Base-by-base conservation (phyloP, 2,329 filamentous ascomycete species). In the Arthrocladium fulminans region DNA sequence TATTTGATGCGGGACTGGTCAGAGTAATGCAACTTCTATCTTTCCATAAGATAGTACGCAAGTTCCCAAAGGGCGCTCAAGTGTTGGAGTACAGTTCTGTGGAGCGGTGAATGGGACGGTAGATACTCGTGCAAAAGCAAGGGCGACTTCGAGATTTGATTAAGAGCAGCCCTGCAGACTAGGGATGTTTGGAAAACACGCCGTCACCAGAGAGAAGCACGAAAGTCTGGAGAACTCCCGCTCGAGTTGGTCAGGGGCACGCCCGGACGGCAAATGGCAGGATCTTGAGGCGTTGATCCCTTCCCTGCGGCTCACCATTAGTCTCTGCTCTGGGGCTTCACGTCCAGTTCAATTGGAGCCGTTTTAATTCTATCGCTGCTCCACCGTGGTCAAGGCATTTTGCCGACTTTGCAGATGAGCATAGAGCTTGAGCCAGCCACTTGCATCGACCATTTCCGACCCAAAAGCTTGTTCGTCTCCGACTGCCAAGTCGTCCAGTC, bases 61-160 rank as follows among this genome's bases (percentile, higher is more conserved):
- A 25, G 22, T 15, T 25, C 3, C 7, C 6, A n/a, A 42, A 17
- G 39, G n/a, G 12, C 12, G 3, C 9, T 5, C 12, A 17, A 44
- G 25, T 15, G 41, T 17, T 44, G 41, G 15, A 23, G n/a, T 43
- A 19, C 24, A n/a, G 41, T 44, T 4, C 15, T 6, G 3, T 43
- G n/a, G 17, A 20, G 13, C 20, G 13, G 12, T 34, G 24, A 34
- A 29, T 13, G 30, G n/a, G 20, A 17, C 19, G 5, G 20, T 17
- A 37, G 9, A 38, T 15, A 19, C 7, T 32, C 23, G 17, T 20
- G 38, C 17, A 25, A 23, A 32, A 45, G 25, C 13, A 17, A 5
- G 70, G 6, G 62, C 62, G 13, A 68, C 37, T 3, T 7, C 17
- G 17, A 22, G 17, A 40, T 24, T 40, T 22, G 19, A 22, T 24